A percentile compares a stretch with the other conserved stretches of the same genome.
These are phyloP conservation scores for Cubamyces lactineus DNA, from an alignment of 768 basidiomycete genomes.

Conservation along the genomic window DNA sequence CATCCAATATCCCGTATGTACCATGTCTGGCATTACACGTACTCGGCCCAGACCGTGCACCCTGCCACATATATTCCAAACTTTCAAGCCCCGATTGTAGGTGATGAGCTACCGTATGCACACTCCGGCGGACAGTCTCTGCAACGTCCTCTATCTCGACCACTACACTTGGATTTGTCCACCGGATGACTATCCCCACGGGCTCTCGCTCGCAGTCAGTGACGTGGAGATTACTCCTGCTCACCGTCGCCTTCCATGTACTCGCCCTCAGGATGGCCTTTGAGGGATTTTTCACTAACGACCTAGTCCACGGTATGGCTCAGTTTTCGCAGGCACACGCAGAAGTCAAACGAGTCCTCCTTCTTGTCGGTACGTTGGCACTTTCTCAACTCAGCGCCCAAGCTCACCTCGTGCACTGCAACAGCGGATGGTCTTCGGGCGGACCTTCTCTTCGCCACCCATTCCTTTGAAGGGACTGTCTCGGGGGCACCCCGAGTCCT, in stretches of 20 bases:
- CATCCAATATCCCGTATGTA: too few species aligned
- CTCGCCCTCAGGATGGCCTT: conserved; percentile 74
- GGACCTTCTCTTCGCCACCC: conserved; percentile 70
- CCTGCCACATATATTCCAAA: too few species aligned
- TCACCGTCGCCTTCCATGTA: conserved; percentile 76
- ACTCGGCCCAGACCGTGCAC: too few species aligned
- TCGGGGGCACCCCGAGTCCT: conserved; percentile 57
- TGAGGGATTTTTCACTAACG: conserved; percentile 87
- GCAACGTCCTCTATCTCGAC: too few species aligned
- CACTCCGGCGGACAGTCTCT: too few species aligned
- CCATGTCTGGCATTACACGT: too few species aligned
- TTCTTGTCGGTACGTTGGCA: conserved; percentile 67
- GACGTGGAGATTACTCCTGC: conserved; percentile 47
- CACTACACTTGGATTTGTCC: too few species aligned
- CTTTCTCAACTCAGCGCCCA: neutral
- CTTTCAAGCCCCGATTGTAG: too few species aligned
- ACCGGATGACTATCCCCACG: too few species aligned
- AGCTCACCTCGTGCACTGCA: neutral
- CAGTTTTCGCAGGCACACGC: conserved; percentile 49
- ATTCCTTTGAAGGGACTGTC: conserved; percentile 56
- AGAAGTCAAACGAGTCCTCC: conserved; percentile 72
- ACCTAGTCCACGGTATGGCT: conserved; percentile 79
- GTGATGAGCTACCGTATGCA: too few species aligned
- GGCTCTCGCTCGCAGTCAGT: too few species aligned
- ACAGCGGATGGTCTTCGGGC: conserved; percentile 84